Conservation (phyloP, 257 asterid genomes). For the Capsicum rhomboideum region DNA sequence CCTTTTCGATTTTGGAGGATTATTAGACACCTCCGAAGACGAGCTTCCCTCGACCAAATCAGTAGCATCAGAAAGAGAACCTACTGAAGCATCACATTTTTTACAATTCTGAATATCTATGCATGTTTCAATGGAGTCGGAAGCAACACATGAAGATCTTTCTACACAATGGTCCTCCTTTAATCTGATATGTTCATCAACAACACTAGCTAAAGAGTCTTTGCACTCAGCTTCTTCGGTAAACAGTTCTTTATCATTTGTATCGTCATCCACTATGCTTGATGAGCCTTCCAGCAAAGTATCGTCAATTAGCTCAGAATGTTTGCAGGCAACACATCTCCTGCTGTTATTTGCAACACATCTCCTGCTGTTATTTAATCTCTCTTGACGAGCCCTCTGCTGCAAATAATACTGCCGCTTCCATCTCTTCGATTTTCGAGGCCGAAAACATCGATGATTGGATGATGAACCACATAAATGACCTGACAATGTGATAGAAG, state of each 20-base stretch:
- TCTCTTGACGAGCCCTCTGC: slow-evolving; percentile 66
- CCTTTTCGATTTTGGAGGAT: slow-evolving; percentile 57
- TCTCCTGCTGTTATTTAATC: slow-evolving; percentile 47
- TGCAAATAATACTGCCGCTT: slow-evolving; percentile 60
- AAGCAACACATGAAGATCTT: slow-evolving; percentile 43
- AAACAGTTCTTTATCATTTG: slow-evolving; percentile 25
- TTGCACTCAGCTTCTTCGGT: slow-evolving; percentile 21
- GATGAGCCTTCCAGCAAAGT: slow-evolving; percentile 27
- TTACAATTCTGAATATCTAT: slow-evolving; percentile 24
- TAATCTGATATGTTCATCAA: slow-evolving; percentile 18
- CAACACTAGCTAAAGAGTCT: background rate
- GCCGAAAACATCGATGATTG: slow-evolving; percentile 49
- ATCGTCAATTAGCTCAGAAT: slow-evolving; percentile 22
- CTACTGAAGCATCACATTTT: slow-evolving; percentile 19
- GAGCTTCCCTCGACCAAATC: slow-evolving; percentile 33
- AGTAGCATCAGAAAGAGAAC: slow-evolving; percentile 31
- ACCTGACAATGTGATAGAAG: slow-evolving; percentile 28
- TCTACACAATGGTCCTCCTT: slow-evolving; percentile 15
- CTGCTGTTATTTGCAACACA: slow-evolving; percentile 44
- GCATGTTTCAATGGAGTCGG: slow-evolving; percentile 20
- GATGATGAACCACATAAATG: slow-evolving; percentile 38
- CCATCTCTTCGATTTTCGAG: slow-evolving; percentile 72
- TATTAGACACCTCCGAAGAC: slow-evolving; percentile 29
- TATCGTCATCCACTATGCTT: slow-evolving; percentile 23
- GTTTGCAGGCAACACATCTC: slow-evolving; percentile 53